Percentiles rank a stretch among this genome's conserved stretches.
phyloP scores from a whole-genome alignment of 306 rosid species.

The Carpinus viminea region DNA sequence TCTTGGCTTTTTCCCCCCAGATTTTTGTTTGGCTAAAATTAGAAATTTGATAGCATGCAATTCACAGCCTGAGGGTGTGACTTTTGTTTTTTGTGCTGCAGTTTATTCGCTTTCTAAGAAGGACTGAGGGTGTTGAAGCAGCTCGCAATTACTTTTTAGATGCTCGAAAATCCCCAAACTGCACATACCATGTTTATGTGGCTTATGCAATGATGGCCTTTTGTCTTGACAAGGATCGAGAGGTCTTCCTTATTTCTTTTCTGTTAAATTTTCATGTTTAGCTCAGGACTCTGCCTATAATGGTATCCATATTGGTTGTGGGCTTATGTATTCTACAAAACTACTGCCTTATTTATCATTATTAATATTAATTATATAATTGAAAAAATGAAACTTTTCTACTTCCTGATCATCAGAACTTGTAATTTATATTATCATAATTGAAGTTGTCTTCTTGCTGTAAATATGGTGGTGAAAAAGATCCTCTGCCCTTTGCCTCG shows the following conservation, averaged over 20 bases:
- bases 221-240: constrained; percentile 95
- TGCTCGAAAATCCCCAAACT: constrained; percentile 83
- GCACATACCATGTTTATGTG: constrained; percentile 92
- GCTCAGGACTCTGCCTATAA: neutral
- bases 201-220: constrained; percentile 92
- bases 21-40: neutral
- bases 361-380: neutral
- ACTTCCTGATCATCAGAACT: neutral
- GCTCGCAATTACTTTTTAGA: constrained; percentile 93
- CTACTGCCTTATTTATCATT: neutral
- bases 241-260: constrained; percentile 53
- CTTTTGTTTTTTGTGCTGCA: constrained; percentile 51
- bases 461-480: neutral
- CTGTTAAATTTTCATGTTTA: constrained; percentile 1
- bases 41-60: neutral
- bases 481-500: constrained; percentile 5
- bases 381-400: neutral
- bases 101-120: constrained; percentile 90
- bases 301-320: constrained; percentile 15
- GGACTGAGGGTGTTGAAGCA: constrained; percentile 97
- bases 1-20: neutral
- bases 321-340: constrained; percentile 26
- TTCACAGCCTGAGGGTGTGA: constrained; percentile 10
- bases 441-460: neutral
- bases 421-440: neutral